A percentile compares a stretch with the other conserved stretches of the same genome.
phyloP scores from a whole-genome alignment of 2,329 filamentous ascomycete species.

The Alternaria dauci region DNA sequence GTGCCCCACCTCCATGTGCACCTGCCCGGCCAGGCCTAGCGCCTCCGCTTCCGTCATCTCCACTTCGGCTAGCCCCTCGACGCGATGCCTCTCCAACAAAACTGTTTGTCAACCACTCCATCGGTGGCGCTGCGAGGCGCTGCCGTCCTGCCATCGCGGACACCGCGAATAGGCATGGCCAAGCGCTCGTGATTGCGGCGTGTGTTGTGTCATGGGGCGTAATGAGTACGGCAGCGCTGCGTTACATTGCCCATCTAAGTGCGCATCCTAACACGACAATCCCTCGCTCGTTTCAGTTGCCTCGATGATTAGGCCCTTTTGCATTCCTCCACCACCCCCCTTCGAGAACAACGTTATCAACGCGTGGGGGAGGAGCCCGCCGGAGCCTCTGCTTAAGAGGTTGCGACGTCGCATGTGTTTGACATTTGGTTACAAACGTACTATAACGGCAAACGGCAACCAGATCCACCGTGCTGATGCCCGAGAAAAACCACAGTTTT shows the following conservation, averaged over 20 bases:
- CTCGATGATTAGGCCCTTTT: constrained; percentile 6
- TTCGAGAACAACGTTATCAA: constrained; percentile 24
- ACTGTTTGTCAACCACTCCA: constrained; percentile 24
- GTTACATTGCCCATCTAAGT: constrained; percentile 23
- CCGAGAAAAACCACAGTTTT: constrained; percentile 1
- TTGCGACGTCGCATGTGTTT: constrained; percentile 14
- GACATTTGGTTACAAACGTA: constrained; percentile 3
- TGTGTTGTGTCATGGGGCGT: constrained; percentile 15
- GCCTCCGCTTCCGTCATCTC: constrained; percentile 4
- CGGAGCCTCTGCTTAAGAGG: constrained; percentile 22
- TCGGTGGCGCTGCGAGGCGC: constrained; percentile 24
- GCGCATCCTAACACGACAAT: constrained; percentile 15
- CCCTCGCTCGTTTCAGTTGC: constrained; percentile 27
- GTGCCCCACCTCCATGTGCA: constrained; percentile 22
- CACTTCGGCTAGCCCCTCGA: constrained; percentile 22
- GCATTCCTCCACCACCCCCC: not conserved
- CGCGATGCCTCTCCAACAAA: constrained; percentile 8
- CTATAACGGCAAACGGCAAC: constrained; percentile 3
- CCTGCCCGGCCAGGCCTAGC: not conserved
- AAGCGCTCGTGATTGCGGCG: constrained; percentile 19
- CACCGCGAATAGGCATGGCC: constrained; percentile 3
- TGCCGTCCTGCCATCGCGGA: constrained; percentile 13
- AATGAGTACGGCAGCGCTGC: constrained; percentile 15
- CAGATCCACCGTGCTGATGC: constrained; percentile 15
- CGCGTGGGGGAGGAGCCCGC: constrained; percentile 18